Base-by-base conservation (phyloP, 805 yeast species). In the Cyberlindnera suaveolens region DNA sequence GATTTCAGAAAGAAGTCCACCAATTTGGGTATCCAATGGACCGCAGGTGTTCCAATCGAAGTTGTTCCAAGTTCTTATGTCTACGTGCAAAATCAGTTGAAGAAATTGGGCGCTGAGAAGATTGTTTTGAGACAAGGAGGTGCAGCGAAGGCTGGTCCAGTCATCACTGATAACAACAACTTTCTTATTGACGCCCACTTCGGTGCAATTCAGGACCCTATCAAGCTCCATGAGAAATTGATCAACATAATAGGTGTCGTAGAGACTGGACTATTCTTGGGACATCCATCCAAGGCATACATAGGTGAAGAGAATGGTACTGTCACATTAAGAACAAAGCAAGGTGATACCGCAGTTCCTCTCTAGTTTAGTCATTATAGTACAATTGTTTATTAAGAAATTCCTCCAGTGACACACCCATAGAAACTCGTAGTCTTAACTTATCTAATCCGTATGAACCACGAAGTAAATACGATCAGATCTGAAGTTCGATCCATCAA, bases 111-210 rank as follows among this genome's bases (percentile, higher is more conserved):
- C 11, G 90, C 91, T 27, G 66, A 69, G 41, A 68, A 63, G 3
- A 79, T 88, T 17, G 66, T 58, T 5, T 74, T 88, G 56, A 79
- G 99, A 64, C 83, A 83, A 52, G 98, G 98, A 40, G 88, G 86
- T 13, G 68, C 81, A 39, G 90, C 95, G 26, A 93, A 93, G 67
- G 99, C 99, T 9, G 99, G 99, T 23, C 98, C 99, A 10, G 82
- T 89, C 18, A 84, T 93, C 51, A 91, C 99, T 27, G 99, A 93
- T 64, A 93, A 93, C 67, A 89, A 90, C 64, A 93, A 90, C 64
- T 87, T 89, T 61, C 75, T 93, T 50, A 78, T 93, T 47, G 99
- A 93, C 65, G 95, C 96, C 29, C 87, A 89, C 60, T 91, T 93
- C 59, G 97, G 96, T 35, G 77, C 75, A 47, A 78, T 93, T 40